Percentiles rank a stretch among this genome's conserved stretches.
phyloP scores from a whole-genome alignment of 495 filamentous ascomycete species.

The Tuber calosporum region DNA sequence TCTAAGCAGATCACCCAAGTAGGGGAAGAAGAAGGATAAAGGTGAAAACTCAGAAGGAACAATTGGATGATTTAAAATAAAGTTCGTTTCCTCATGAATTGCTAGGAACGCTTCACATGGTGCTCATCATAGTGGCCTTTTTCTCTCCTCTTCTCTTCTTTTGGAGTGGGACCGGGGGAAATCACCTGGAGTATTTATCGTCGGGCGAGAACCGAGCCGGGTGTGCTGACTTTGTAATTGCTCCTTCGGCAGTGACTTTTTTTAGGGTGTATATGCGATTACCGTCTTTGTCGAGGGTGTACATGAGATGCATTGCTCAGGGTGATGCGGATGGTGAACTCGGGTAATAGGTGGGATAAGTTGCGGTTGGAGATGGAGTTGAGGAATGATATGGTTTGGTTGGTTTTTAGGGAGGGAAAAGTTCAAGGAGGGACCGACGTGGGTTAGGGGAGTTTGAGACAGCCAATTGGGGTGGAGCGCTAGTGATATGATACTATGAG shows the following conservation, averaged over 20 bases:
- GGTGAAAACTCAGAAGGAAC: conserved; percentile 41
- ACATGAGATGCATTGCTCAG: conserved; percentile 71
- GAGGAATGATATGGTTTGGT: neutral
- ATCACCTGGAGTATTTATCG: conserved; percentile 88
- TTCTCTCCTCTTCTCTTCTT: neutral
- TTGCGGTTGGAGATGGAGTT: neutral
- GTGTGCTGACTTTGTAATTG: conserved; percentile 91
- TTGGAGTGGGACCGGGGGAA: neutral
- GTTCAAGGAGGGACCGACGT: neutral
- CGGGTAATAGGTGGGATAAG: neutral
- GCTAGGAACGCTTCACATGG: conserved; percentile 40
- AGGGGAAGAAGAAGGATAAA: neutral
- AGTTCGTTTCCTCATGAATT: conserved; percentile 26
- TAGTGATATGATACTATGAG: too few relatives aligned
- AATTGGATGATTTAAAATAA: conserved; percentile 41
- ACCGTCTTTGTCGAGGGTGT: conserved; percentile 67
- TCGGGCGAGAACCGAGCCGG: conserved; percentile 95
- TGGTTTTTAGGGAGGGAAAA: neutral
- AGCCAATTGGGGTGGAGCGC: neutral
- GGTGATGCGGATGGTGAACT: neutral
- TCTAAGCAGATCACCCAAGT: neutral
- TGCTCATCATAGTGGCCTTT: conserved; percentile 30
- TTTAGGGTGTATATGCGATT: conserved; percentile 85
- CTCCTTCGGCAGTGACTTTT: conserved; percentile 60
- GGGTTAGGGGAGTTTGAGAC: neutral